phyloP scores from a whole-genome alignment of 352 stramenopile species.

The Globisporangium middletonii region DNA sequence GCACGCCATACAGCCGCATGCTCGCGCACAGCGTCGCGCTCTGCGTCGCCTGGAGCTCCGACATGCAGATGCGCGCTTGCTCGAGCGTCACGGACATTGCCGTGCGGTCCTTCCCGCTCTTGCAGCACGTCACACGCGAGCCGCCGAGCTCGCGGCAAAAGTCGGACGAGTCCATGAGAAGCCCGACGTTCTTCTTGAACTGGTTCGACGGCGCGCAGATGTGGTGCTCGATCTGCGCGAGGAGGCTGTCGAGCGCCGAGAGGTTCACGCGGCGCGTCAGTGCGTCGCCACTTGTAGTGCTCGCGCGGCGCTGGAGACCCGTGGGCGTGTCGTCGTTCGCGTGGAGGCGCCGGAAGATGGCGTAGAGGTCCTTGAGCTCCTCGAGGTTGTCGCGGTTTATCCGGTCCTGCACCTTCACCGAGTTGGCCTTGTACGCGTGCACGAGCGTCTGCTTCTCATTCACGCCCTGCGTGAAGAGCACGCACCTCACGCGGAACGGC shows the following conservation, averaged over 20 bases:
- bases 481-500: conserved; percentile 47
- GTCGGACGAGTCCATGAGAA: conserved; percentile 79
- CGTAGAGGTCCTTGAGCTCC: conserved; percentile 59
- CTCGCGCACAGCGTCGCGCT: conserved; percentile 50
- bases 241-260: conserved; percentile 55
- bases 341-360: conserved; percentile 35
- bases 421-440: conserved; percentile 68
- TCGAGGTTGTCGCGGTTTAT: conserved; percentile 79
- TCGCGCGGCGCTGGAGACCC: conserved; percentile 9
- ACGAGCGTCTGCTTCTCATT: conserved; percentile 84
- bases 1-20: conserved; percentile 72
- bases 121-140: conserved; percentile 94
- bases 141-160: conserved; percentile 86
- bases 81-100: conserved; percentile 97
- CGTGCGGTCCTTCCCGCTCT: conserved; percentile 96
- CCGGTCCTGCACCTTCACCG: conserved; percentile 69
- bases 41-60: conserved; percentile 51
- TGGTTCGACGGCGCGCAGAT: conserved; percentile 58
- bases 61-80: conserved; percentile 64
- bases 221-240: conserved; percentile 67
- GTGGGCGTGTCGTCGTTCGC: background rate
- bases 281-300: conserved; percentile 10
- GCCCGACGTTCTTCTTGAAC: conserved; percentile 78
- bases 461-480: conserved; percentile 79
- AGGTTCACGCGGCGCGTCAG: conserved; percentile 26